Base-by-base conservation (phyloP, 1,284 basidiomycete species). In the Cryptococcus floricola region DNA sequence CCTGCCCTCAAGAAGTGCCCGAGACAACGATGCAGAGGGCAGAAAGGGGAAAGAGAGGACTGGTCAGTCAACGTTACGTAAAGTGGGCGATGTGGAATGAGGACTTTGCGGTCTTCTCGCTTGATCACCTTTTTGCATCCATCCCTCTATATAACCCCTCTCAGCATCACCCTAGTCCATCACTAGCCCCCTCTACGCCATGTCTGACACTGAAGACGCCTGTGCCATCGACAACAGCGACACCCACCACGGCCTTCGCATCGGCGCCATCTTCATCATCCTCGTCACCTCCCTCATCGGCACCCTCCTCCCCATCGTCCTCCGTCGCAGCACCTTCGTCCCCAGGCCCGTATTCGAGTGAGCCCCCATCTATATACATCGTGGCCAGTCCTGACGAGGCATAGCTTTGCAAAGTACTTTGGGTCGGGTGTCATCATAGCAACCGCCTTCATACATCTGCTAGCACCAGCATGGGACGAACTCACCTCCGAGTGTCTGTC, bases 381-480 rank as follows among this genome's bases (percentile, higher is more conserved):
- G 27, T 46, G 19, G 44, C 7, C 19, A 14, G 39, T 42, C 5
- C 34, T 41, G 31, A 19, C 37, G 14, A 18, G 2, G 28, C 4
- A 6, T 9, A 56, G 59, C 14, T 54, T 95, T 70, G 88, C 89
- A 31, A 96, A 95, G 77, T 98, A 89, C 78, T 97, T 97, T 77
- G 95, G 95, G 48, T 92, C 90, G 8, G 91, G 91, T 31, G 89
- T 95, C 58, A 93, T 94, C 70, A 89, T 98, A 61, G 91, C 91
- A 0, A 98, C 95, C 1, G 87, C 87, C 0, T 92, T 93, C 71
- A 91, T 93, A 57, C 91, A 93, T 73, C 81, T 96, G 0, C 80
- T 96, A 8, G 79, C 83, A 5, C 88, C 92, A 0, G 92, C 85
- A 0, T 77, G 89, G 48, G 83, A 85, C 14, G 88, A 83, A 51